Percentiles rank a stretch among this genome's conserved stretches.
These are phyloP conservation scores for Sphenostylis stenocarpa DNA, from an alignment of 306 rosid genomes.

Conservation along the genomic window DNA sequence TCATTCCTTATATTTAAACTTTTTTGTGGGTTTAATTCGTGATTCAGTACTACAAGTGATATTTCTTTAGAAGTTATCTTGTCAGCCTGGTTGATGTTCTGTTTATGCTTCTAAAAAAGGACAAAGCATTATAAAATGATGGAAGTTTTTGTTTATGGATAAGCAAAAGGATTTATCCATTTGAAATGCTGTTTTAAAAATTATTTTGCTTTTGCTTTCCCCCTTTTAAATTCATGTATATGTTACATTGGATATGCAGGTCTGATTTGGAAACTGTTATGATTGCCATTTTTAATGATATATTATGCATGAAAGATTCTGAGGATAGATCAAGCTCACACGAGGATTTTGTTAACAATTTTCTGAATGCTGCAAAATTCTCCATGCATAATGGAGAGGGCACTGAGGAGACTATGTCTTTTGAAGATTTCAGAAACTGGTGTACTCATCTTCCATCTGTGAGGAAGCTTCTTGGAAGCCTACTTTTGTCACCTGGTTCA, in stretches of 20 bases:
- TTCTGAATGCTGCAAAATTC: constrained; percentile 68
- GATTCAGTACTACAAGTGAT: constrained; percentile 18
- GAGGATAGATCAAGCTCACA: constrained; percentile 53
- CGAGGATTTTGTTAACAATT: constrained; percentile 51
- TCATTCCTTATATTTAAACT: constrained; percentile 7
- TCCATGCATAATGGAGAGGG: constrained; percentile 47
- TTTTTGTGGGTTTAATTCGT: constrained; percentile 5
- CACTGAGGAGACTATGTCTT: constrained; percentile 55
- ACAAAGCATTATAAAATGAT: not conserved
- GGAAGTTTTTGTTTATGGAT: not conserved
- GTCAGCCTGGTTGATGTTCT: not conserved
- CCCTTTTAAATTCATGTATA: constrained; percentile 24
- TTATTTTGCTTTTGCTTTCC: not conserved
- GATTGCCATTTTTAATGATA: constrained; percentile 46
- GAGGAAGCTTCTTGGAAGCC: constrained; percentile 83
- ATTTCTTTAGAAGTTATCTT: not conserved
- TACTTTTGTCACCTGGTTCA: constrained; percentile 67
- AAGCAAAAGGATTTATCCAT: not conserved
- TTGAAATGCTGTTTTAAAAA: constrained; percentile 3
- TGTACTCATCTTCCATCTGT: constrained; percentile 65
- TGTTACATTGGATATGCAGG: constrained; percentile 58
- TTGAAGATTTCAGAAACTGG: constrained; percentile 85
- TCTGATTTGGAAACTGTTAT: constrained; percentile 76
- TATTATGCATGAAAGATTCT: constrained; percentile 46
- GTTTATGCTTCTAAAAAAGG: constrained; percentile 13